phyloP scores from a whole-genome alignment of 305 asterid species.

The Fraxinus albicans region DNA sequence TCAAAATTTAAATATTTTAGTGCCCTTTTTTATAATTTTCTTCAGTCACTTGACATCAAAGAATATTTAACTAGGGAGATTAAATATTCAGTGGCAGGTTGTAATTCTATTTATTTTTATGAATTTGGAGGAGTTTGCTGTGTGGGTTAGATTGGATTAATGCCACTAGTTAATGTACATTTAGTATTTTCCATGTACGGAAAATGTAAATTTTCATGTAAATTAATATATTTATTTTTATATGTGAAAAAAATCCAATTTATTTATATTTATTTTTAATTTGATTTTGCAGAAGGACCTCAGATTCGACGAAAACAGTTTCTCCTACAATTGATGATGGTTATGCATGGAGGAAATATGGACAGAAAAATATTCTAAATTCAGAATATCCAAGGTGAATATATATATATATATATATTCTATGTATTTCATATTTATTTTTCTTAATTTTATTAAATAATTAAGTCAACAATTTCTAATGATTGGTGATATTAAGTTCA shows the following conservation, averaged over 20 bases:
- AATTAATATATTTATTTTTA: background rate
- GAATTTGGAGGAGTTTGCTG: background rate
- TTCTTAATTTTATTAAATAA: background rate
- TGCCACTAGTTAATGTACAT: background rate
- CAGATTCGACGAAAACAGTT: constrained; percentile 32
- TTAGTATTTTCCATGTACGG: background rate
- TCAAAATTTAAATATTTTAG: too few relatives aligned
- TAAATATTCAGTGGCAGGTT: background rate
- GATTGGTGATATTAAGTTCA: background rate
- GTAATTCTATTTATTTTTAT: background rate
- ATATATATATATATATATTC: background rate
- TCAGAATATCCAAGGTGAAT: constrained; percentile 55
- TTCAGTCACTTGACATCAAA: background rate
- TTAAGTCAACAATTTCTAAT: background rate
- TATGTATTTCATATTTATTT: background rate
- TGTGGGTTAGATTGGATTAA: background rate
- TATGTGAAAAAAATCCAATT: background rate
- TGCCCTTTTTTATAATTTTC: background rate
- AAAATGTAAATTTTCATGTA: background rate
- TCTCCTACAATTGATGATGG: constrained; percentile 50
- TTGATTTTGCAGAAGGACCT: constrained; percentile 38
- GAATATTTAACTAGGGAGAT: background rate
- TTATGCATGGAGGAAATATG: constrained; percentile 73
- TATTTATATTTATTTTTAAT: background rate
- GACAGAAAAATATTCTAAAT: constrained; percentile 58